Evolutionary conservation across 768 basidiomycete species (phyloP).

Genomic region (Naganishia vaughanmartiniae): DNA sequence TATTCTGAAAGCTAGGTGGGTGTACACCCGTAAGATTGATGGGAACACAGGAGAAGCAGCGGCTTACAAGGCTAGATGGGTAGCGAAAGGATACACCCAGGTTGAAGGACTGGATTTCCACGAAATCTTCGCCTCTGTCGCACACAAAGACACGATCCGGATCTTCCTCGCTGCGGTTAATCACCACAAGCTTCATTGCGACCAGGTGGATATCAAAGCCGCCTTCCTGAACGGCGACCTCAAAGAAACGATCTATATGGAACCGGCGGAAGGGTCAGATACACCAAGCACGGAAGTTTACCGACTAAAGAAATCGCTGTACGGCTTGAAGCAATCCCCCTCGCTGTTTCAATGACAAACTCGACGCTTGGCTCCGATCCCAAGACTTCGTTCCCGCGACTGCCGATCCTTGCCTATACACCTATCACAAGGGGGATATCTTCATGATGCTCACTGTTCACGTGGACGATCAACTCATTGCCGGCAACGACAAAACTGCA

Average conservation of each 20-base stretch:
- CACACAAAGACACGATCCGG: constrained; percentile 39
- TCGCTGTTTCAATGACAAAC: neutral
- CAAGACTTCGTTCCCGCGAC: neutral
- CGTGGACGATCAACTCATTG: constrained; percentile 35
- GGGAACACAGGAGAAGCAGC: constrained; percentile 45
- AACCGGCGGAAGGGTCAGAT: neutral
- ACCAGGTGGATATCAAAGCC: constrained; percentile 45
- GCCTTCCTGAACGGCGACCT: constrained; percentile 23
- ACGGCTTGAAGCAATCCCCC: too few relatives aligned
- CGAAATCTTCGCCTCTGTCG: constrained; percentile 51
- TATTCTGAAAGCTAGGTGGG: constrained; percentile 1
- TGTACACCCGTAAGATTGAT: constrained; percentile 11
- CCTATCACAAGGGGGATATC: neutral
- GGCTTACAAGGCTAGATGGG: constrained; percentile 55
- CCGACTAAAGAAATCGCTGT: too few relatives aligned
- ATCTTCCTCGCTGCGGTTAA: constrained; percentile 54
- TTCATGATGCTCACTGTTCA: constrained; percentile 25
- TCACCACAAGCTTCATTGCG: constrained; percentile 49
- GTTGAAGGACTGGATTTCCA: constrained; percentile 55
- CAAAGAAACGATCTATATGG: constrained; percentile 28
- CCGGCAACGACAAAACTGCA: neutral
- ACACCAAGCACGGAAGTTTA: too few relatives aligned
- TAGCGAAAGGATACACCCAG: constrained; percentile 56
- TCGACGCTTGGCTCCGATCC: neutral
- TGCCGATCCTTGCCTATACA: constrained; percentile 32